phyloP scores from a whole-genome alignment of 805 yeast species.

The Myxozyma vanderwaltii region DNA sequence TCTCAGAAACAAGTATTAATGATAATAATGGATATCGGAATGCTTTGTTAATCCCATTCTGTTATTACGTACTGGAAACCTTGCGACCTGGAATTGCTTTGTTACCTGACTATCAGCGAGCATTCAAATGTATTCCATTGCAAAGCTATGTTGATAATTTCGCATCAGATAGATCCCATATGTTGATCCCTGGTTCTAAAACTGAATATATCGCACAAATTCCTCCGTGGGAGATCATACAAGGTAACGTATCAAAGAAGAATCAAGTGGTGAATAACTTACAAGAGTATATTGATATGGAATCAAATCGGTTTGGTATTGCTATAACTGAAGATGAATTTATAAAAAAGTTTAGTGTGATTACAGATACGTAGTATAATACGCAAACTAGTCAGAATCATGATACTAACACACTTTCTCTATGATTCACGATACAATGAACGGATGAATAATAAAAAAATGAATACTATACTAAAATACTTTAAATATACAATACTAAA shows the following conservation, averaged over 20 bases:
- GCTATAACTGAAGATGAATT: conserved; percentile 1
- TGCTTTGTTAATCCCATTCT: not conserved
- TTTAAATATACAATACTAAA: too few relatives aligned
- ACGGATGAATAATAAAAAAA: not conserved
- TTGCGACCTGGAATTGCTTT: not conserved
- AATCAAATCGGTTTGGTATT: not conserved
- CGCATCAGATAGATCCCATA: conserved; percentile 29
- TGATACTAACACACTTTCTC: not conserved
- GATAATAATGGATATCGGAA: not conserved
- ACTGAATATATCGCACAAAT: not conserved
- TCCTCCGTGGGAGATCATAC: conserved; percentile 14
- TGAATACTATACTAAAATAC: not conserved
- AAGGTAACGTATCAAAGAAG: not conserved
- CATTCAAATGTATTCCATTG: conserved; percentile 10
- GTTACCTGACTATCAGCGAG: not conserved
- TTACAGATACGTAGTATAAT: too few relatives aligned
- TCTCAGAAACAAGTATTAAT: not conserved
- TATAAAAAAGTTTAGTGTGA: not conserved
- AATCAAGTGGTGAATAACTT: conserved; percentile 11
- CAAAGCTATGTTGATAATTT: conserved; percentile 3
- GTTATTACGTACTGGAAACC: conserved; percentile 1
- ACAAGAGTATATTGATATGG: conserved; percentile 2
- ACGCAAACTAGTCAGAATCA: too few relatives aligned
- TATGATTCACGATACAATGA: not conserved
- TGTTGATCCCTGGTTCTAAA: conserved; percentile 3